phyloP scores from a whole-genome alignment of 768 basidiomycete genomes.

The Mycena galericulata region DNA sequence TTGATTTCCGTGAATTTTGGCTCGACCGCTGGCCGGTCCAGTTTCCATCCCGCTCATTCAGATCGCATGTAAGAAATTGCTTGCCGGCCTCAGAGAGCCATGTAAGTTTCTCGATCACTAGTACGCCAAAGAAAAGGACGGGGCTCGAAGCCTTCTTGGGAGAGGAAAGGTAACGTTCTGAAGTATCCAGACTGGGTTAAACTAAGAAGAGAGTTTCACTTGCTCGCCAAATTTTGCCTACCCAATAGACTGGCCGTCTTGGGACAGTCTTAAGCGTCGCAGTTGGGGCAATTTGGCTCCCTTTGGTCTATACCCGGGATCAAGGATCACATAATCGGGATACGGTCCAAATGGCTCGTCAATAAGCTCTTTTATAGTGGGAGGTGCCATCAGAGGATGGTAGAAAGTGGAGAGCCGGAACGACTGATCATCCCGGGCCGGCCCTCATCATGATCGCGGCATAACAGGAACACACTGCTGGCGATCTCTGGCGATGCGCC shows the following conservation, averaged over 20 bases:
- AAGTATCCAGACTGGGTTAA: constrained; percentile 13
- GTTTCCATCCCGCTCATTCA: constrained; percentile 49
- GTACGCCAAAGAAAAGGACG: constrained; percentile 64
- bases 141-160: constrained; percentile 10
- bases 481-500: too few relatives aligned
- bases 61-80: constrained; percentile 54
- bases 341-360: constrained; percentile 26
- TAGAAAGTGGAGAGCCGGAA: too few relatives aligned
- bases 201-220: background rate
- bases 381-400: too few relatives aligned
- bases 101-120: constrained; percentile 56
- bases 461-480: too few relatives aligned
- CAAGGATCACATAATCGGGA: background rate
- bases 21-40: background rate
- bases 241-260: constrained; percentile 6
- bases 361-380: constrained; percentile 30
- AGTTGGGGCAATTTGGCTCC: constrained; percentile 17
- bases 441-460: too few relatives aligned
- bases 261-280: background rate
- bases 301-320: background rate
- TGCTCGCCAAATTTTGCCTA: background rate
- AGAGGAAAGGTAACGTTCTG: constrained; percentile 8
- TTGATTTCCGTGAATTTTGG: constrained; percentile 38
- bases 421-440: too few relatives aligned
- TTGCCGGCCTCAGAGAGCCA: constrained; percentile 65